Base-by-base conservation (phyloP, 1,284 basidiomycete species). In the Gymnopus androsaceus region DNA sequence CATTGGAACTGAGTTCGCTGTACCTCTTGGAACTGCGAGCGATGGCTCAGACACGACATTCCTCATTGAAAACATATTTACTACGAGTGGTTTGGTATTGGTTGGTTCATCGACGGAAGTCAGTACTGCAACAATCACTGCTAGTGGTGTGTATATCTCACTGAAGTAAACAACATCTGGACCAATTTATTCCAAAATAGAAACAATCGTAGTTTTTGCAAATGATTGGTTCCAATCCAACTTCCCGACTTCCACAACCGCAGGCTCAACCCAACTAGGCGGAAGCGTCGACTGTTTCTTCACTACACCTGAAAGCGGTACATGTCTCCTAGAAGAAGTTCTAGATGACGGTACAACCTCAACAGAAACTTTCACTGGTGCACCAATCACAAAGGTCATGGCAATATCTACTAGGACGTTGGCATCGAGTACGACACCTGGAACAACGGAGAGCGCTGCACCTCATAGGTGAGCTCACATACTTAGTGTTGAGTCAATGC, bases 291-390 rank as follows among this genome's bases (percentile, higher is more conserved):
- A 50, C 17, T 50, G 48, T 23, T 28, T 27, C 23, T 38, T 38
- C 21, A 50, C 48, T 17, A 21, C 33, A 2, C 25, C 33, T 14
- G 12, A 14, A 9, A 36, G 31, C 38, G 48, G 48, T 23, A 36
- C 37, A 37, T 50, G 48, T 50, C 34, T 38, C 23, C 21, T 38
- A 27, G 48, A 38, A 12, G 48, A 50, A n/a, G 48, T 50, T 28
- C 12, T 50, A 6, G 34, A 36, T 37, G 48, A 38, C 6, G 48
- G 48, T 27, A 23, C 37, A 3, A 50, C 48, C 3, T 23, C 33
- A 14, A 50, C 34, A 25, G 25, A 36, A 38, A 38, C 34, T 19
- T 8, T 50, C 5, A 38, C 21, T 25, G 48, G 48, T 12, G 6
- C 11, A 3, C 34, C 21, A 8, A 50, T 25, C 8, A 38, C 48